Percentiles rank a stretch among this genome's conserved stretches.
These are phyloP conservation scores for Cercospora sp. DNA, from an alignment of 2,329 filamentous ascomycete genomes.

Conservation along the genomic window DNA sequence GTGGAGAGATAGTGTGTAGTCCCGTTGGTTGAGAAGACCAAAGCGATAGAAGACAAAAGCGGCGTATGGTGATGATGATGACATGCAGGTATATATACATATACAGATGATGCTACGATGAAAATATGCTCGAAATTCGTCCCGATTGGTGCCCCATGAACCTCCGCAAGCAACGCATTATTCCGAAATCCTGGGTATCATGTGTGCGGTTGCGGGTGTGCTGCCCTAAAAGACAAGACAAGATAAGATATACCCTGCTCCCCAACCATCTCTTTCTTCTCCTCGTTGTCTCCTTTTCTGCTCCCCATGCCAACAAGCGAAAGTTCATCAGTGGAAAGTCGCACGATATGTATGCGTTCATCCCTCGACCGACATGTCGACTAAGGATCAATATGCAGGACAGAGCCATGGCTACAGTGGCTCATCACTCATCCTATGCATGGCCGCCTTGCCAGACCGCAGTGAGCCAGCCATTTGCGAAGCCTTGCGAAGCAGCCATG, in stretches of 20 bases:
- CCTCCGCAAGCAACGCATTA: neutral
- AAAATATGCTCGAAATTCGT: neutral
- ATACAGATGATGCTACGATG: neutral
- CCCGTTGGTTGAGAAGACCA: neutral
- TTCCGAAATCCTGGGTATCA: neutral
- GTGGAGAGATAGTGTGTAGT: too few relatives aligned
- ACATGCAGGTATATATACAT: neutral
- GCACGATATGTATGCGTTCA: neutral
- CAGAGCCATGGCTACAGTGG: neutral
- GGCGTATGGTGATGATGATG: neutral
- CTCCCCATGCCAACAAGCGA: neutral
- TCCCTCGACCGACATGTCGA: neutral
- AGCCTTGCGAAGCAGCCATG: constrained; percentile 28
- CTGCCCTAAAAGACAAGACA: neutral
- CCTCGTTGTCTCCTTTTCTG: neutral
- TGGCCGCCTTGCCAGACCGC: constrained; percentile 22
- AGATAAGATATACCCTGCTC: neutral
- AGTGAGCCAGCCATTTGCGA: constrained; percentile 35
- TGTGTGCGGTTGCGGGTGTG: neutral
- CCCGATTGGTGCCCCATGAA: neutral
- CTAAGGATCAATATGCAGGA: neutral
- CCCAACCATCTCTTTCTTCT: neutral
- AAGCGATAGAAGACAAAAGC: neutral
- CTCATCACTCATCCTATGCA: neutral
- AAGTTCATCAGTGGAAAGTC: neutral